Evolutionary conservation across 148 eudicot genomes (phyloP).

Genomic region (Amaranthus hypochondriacus): DNA sequence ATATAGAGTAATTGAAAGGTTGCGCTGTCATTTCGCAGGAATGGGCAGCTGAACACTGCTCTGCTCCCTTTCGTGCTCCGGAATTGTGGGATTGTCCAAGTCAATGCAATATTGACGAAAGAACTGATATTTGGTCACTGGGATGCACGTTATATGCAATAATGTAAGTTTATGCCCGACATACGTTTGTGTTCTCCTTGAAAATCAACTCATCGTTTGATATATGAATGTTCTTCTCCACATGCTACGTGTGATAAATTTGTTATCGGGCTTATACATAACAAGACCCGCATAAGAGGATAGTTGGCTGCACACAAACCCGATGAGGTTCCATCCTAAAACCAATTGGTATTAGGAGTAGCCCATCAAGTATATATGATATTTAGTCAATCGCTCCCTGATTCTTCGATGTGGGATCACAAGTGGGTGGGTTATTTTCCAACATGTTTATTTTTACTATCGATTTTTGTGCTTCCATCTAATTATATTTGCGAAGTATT

Average conservation of each 20-base stretch:
- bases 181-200: background rate
- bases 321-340: no score
- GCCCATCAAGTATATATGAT: no score
- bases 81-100: constrained; percentile 99
- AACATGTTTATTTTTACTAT: no score
- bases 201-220: background rate
- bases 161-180: constrained; percentile 50
- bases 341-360: no score
- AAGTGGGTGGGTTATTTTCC: no score
- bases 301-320: no score
- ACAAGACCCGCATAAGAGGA: no score
- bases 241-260: background rate
- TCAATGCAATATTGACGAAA: constrained; percentile 83
- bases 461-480: no score
- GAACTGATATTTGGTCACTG: constrained; percentile 95
- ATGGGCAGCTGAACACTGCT: constrained; percentile 97
- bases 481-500: no score
- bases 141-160: constrained; percentile 94
- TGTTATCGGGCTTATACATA: no score
- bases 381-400: no score
- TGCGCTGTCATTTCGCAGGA: constrained; percentile 46
- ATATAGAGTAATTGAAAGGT: constrained; percentile 1
- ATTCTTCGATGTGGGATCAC: no score
- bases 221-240: background rate
- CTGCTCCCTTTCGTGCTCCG: constrained; percentile 96